Conservation (phyloP, 805 yeast genomes). For the Metschnikowia gruessii region DNA sequence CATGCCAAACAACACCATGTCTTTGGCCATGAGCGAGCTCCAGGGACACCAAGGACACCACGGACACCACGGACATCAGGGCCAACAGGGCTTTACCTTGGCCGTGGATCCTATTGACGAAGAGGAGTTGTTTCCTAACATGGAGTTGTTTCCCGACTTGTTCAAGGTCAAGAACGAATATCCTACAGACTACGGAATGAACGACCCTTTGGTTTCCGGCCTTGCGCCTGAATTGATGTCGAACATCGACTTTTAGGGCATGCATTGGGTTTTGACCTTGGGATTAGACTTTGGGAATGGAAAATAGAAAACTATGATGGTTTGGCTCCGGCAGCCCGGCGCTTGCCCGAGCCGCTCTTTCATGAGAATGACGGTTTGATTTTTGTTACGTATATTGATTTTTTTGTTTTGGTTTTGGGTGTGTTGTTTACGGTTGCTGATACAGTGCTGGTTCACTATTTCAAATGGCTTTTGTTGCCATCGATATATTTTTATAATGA, state of each 20-base stretch:
- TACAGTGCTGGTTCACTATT: constrained; percentile 13
- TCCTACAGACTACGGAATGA: constrained; percentile 8
- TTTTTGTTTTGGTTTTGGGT: background rate
- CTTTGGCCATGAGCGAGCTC: constrained; percentile 1
- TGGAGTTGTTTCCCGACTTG: constrained; percentile 11
- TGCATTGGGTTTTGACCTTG: background rate
- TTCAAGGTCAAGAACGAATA: constrained; percentile 8
- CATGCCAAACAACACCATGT: constrained; percentile 2
- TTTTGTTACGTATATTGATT: background rate
- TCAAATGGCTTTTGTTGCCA: constrained; percentile 1
- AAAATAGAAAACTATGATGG: background rate
- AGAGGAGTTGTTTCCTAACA: constrained; percentile 11
- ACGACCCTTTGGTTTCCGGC: constrained; percentile 13
- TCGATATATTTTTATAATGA: constrained; percentile 1
- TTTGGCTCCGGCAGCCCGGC: background rate
- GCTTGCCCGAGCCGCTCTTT: background rate
- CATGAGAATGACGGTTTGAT: constrained; percentile 1
- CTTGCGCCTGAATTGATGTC: constrained; percentile 12
- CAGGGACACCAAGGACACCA: constrained; percentile 6
- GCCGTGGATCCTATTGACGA: constrained; percentile 8
- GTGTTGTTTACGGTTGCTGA: constrained; percentile 7
- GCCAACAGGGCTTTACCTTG: constrained; percentile 1
- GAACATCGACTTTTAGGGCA: constrained; percentile 2
- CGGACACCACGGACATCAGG: too few relatives aligned
- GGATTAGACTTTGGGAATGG: background rate